These are phyloP conservation scores for Panaeolus cyanescens DNA, from an alignment of 768 basidiomycete genomes.

Conservation along the genomic window DNA sequence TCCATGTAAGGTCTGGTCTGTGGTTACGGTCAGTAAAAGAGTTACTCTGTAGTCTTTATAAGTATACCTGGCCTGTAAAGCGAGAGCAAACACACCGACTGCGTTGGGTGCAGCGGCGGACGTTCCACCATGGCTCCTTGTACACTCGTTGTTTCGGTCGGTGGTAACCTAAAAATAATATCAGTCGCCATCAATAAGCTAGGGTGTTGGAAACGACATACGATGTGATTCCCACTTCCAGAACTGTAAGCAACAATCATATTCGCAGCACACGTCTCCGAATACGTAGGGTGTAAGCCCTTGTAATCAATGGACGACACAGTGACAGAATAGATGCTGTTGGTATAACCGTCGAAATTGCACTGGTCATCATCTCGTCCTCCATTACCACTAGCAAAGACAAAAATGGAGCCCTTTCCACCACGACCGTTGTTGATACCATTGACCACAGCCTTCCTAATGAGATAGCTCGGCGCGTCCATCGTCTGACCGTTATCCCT, in stretches of 20 bases:
- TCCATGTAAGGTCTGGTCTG: constrained; percentile 96
- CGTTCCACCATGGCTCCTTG: constrained; percentile 86
- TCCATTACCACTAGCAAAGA: constrained; percentile 97
- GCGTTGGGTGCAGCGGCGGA: constrained; percentile 97
- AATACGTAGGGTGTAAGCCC: constrained; percentile 93
- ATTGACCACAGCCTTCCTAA: constrained; percentile 90
- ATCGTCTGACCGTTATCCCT: constrained; percentile 91
- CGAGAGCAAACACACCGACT: constrained; percentile 89
- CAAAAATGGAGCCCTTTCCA: constrained; percentile 90
- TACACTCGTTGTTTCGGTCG: constrained; percentile 83
- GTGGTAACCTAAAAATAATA: constrained; percentile 74
- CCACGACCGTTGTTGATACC: constrained; percentile 86
- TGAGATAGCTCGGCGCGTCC: constrained; percentile 90
- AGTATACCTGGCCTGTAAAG: constrained; percentile 75
- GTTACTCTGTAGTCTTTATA: neutral
- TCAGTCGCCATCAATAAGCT: neutral
- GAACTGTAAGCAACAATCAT: constrained; percentile 96
- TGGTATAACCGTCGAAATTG: constrained; percentile 99
- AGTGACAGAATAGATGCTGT: constrained; percentile 94
- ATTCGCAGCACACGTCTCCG: constrained; percentile 94
- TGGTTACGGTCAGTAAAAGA: neutral
- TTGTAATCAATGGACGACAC: constrained; percentile 91
- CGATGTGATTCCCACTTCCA: constrained; percentile 90
- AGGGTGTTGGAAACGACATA: constrained; percentile 41
- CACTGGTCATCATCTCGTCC: constrained; percentile 92